Conservation (phyloP, 495 filamentous ascomycete genomes). For the Thozetella sp. region DNA sequence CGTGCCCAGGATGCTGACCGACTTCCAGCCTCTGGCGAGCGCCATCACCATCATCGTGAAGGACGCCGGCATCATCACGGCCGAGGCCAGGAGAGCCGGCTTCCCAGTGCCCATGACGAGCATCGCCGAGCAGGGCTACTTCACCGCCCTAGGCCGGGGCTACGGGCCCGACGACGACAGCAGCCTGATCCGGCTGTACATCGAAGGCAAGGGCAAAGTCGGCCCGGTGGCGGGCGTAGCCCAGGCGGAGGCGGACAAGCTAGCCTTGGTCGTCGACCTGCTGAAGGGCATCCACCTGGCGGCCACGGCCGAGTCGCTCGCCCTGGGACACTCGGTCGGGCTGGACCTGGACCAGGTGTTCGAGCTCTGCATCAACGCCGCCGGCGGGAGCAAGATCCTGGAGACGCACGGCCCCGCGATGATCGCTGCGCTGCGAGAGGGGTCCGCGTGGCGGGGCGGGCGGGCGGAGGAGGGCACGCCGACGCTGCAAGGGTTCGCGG, state of each 20-base stretch:
- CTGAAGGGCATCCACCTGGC: constrained; percentile 67
- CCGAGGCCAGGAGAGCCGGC: constrained; percentile 56
- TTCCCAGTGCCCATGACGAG: constrained; percentile 73
- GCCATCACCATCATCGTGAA: constrained; percentile 80
- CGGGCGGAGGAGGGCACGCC: constrained; percentile 5
- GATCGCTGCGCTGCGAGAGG: constrained; percentile 35
- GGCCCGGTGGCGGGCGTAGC: constrained; percentile 38
- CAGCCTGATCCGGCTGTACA: constrained; percentile 66
- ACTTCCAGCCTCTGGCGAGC: constrained; percentile 68
- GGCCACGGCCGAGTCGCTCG: constrained; percentile 65
- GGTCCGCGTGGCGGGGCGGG: constrained; percentile 15
- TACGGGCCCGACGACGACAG: constrained; percentile 71
- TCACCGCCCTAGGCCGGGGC: constrained; percentile 58
- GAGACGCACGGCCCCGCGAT: constrained; percentile 59
- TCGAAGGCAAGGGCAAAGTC: constrained; percentile 33
- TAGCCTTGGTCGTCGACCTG: constrained; percentile 58
- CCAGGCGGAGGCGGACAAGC: constrained; percentile 36
- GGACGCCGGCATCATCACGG: constrained; percentile 79
- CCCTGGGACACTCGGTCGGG: constrained; percentile 62
- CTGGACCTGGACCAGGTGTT: constrained; percentile 68
- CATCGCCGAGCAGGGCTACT: constrained; percentile 73
- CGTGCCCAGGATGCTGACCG: constrained; percentile 66
- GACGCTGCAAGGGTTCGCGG: constrained; percentile 40
- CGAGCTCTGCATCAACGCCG: constrained; percentile 69
- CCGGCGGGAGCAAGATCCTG: constrained; percentile 66